phyloP scores from a whole-genome alignment of 139 green algal species.

The Chlorella sorokiniana region DNA sequence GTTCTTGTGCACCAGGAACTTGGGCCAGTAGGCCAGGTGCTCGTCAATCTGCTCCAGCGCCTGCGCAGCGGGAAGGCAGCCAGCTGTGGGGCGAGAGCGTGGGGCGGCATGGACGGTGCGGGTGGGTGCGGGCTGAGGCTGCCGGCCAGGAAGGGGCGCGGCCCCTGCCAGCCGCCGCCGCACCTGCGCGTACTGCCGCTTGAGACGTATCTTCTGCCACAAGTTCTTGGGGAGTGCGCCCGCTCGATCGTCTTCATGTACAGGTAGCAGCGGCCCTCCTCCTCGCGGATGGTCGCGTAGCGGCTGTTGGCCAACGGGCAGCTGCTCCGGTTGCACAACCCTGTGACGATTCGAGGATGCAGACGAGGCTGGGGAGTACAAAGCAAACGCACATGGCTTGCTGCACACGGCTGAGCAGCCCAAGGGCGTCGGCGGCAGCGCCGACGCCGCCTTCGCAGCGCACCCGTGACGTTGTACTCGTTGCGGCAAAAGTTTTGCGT shows the following conservation, averaged over 20 bases:
- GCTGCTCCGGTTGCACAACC: conserved; percentile 89
- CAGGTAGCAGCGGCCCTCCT: conserved; percentile 87
- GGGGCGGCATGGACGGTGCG: too few relatives aligned
- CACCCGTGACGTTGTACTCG: conserved; percentile 97
- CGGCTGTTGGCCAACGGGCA: conserved; percentile 96
- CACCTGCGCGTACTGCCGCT: conserved; percentile 80
- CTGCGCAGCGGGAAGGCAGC: not conserved
- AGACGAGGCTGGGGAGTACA: too few relatives aligned
- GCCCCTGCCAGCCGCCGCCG: not conserved
- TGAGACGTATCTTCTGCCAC: conserved; percentile 94
- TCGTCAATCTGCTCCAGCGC: conserved; percentile 82
- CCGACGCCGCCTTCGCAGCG: not conserved
- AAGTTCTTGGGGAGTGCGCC: conserved; percentile 94
- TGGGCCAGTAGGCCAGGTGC: conserved; percentile 92
- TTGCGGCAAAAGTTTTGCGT: conserved; percentile 98
- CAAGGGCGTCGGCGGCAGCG: too few relatives aligned
- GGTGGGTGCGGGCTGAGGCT: too few relatives aligned
- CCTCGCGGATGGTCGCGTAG: conserved; percentile 92
- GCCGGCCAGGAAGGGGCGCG: not conserved
- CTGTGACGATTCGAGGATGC: too few relatives aligned
- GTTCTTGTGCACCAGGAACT: conserved; percentile 99
- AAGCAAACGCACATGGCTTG: not conserved
- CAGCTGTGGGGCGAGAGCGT: not conserved
- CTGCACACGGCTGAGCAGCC: too few relatives aligned
- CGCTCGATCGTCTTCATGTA: conserved; percentile 98